These are phyloP conservation scores for Lentinus polychrous DNA, from an alignment of 1,284 basidiomycete species.

Conservation along the genomic window DNA sequence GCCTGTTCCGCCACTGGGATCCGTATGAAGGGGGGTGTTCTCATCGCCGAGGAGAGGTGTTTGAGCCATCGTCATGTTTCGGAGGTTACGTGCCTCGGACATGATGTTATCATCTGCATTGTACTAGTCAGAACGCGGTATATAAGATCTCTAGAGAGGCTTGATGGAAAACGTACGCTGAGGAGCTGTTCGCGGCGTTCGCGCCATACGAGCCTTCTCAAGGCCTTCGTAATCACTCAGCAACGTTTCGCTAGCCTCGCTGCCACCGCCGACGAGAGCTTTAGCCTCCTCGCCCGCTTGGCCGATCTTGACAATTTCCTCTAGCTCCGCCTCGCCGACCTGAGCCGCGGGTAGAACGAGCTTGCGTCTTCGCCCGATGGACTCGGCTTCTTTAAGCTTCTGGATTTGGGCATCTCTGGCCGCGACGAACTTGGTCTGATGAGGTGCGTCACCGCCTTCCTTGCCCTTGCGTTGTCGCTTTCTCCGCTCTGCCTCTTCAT, in stretches of 20 bases:
- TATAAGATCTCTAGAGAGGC: no score
- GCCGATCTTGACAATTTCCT: slow-evolving; percentile 99
- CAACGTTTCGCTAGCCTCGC: slow-evolving; percentile 79
- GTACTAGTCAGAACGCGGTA: slow-evolving; percentile 7
- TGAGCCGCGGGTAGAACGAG: slow-evolving; percentile 86
- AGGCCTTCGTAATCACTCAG: slow-evolving; percentile 91
- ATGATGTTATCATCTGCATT: slow-evolving; percentile 85
- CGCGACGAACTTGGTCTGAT: slow-evolving; percentile 88
- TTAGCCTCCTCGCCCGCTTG: slow-evolving; percentile 87
- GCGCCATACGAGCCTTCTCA: slow-evolving; percentile 81
- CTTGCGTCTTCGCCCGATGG: slow-evolving; percentile 84
- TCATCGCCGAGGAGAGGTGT: slow-evolving; percentile 96
- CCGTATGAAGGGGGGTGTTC: slow-evolving; percentile 86
- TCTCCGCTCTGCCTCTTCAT: slow-evolving; percentile 79
- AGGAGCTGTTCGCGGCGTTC: slow-evolving; percentile 89
- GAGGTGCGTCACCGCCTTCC: slow-evolving; percentile 47
- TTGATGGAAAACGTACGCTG: slow-evolving; percentile 62
- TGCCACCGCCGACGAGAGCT: slow-evolving; percentile 71
- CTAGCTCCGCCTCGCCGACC: slow-evolving; percentile 92
- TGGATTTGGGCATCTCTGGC: slow-evolving; percentile 96
- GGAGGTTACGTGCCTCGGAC: slow-evolving; percentile 90
- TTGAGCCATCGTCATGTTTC: slow-evolving; percentile 87
- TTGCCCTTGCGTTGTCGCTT: slow-evolving; percentile 80
- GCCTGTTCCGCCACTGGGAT: slow-evolving; percentile 71
- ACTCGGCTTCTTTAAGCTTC: slow-evolving; percentile 94